Percentiles rank a stretch among this genome's conserved stretches.
phyloP scores from a whole-genome alignment of 2,329 filamentous ascomycete genomes.

The Knufia fluminis region DNA sequence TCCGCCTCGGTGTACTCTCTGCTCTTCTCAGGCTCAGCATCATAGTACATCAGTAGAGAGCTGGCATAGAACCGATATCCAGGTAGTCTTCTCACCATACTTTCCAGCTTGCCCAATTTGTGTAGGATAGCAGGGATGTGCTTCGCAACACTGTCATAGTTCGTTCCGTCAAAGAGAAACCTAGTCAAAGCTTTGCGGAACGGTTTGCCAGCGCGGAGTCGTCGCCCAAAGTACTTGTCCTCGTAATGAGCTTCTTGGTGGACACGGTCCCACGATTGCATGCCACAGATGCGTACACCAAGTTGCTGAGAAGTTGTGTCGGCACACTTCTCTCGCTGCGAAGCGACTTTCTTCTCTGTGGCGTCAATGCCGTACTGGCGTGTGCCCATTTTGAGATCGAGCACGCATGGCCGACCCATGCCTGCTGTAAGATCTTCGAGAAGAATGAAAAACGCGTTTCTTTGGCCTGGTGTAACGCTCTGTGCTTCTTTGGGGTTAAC shows the following conservation, averaged over 20 bases:
- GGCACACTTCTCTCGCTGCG: constrained; percentile 85
- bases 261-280: constrained; percentile 89
- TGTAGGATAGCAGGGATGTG: constrained; percentile 82
- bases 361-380: constrained; percentile 93
- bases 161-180: constrained; percentile 84
- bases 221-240: constrained; percentile 93
- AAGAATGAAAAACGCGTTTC: constrained; percentile 86
- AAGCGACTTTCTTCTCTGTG: constrained; percentile 80
- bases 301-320: constrained; percentile 84
- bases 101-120: constrained; percentile 73
- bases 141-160: constrained; percentile 66
- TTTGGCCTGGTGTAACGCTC: constrained; percentile 42
- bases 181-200: constrained; percentile 81
- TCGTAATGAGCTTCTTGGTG: constrained; percentile 84
- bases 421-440: constrained; percentile 91
- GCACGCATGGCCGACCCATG: constrained; percentile 92
- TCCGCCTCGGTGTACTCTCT: constrained; percentile 20
- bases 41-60: constrained; percentile 90
- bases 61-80: constrained; percentile 94
- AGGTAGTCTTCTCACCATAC: constrained; percentile 67
- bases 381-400: constrained; percentile 98
- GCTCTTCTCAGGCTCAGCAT: constrained; percentile 56
- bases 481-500: constrained; percentile 71
- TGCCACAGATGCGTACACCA: constrained; percentile 85
- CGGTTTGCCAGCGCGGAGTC: constrained; percentile 75